phyloP scores from a whole-genome alignment of 805 yeast species.

The Ogataea pilisensis region DNA sequence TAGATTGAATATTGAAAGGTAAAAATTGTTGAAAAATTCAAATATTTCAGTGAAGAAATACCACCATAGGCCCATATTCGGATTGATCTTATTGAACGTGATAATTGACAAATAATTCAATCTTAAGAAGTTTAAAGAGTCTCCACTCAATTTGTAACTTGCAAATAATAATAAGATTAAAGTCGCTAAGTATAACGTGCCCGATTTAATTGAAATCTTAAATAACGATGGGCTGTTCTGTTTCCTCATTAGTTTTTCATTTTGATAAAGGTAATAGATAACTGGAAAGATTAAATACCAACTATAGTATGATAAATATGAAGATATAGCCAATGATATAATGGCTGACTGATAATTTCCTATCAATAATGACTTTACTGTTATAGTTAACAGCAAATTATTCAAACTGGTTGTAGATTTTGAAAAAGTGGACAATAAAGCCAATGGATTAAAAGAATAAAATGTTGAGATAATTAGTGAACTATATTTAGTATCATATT shows the following conservation, averaged over 20 bases:
- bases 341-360: conserved; percentile 41
- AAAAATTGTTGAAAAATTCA: conserved; percentile 80
- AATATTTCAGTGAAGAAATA: conserved; percentile 95
- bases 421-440: conserved; percentile 62
- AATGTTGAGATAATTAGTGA: conserved; percentile 35
- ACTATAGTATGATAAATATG: conserved; percentile 63
- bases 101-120: conserved; percentile 56
- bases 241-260: neutral
- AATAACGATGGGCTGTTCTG: neutral
- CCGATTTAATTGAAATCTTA: conserved; percentile 20
- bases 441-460: conserved; percentile 77
- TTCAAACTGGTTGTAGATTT: conserved; percentile 63
- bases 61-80: conserved; percentile 98
- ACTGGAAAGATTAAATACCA: conserved; percentile 57
- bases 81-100: conserved; percentile 66
- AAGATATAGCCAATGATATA: conserved; percentile 53
- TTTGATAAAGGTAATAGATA: conserved; percentile 26
- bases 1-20: conserved; percentile 76
- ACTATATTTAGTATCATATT: conserved; percentile 17
- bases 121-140: conserved; percentile 42
- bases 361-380: conserved; percentile 42
- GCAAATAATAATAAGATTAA: conserved; percentile 29
- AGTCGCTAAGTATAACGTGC: conserved; percentile 26
- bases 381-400: conserved; percentile 49
- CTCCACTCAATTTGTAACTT: conserved; percentile 37